Evolutionary conservation across 306 rosid genomes (phyloP), one percentile per base, ranked within the genome.

Genomic region (Elaeagnus macrophylla): DNA sequence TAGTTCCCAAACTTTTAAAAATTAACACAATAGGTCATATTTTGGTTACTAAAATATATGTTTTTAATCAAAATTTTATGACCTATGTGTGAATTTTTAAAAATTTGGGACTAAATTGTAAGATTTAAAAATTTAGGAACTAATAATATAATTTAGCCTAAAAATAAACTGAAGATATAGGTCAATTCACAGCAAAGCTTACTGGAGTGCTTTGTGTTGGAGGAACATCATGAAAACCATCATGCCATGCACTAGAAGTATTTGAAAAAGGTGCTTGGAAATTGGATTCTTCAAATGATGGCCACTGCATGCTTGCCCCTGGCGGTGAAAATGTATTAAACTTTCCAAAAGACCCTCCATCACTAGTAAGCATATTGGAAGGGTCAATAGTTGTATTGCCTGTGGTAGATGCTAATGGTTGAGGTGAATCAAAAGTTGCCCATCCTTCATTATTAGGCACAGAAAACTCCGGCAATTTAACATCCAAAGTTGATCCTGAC

Each of bases 401-500:
- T 12, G 70, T 37, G 60, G 60, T 32, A 42, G 76, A 66, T 61
- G 67, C 16, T 20, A 75, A 18, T 41, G 56, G 48, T 55, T 67
- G 79, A 51, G 88, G 91, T 3, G 54, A 42, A 60, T 86, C 88
- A 70, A 86, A 86, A 18, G 91, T 80, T 45, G 95, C 95, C 95
- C 95, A 86, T 32, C 88, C 88, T 71, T 74, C 86, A 76, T 70
- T 83, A 68, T 56, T 68, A 25, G 83, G 81, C 51, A 60, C 59
- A 67, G 75, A 67, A 42, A 61, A 57, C 44, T 75, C 73, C 12
- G 67, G 67, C 37, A 72, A 20, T 66, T 57, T 75, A 25, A 69
- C 74, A 63, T 68, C 67, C 35, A 59, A 63, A 57, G 71, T 56
- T 61, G 69, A 35, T 57, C 73, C 25, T 53, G 79, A 71, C 15